A percentile compares a stretch with the other conserved stretches of the same genome.
Conservation (phyloP, 345 rosid genomes). For the Ailanthus altissimus region DNA sequence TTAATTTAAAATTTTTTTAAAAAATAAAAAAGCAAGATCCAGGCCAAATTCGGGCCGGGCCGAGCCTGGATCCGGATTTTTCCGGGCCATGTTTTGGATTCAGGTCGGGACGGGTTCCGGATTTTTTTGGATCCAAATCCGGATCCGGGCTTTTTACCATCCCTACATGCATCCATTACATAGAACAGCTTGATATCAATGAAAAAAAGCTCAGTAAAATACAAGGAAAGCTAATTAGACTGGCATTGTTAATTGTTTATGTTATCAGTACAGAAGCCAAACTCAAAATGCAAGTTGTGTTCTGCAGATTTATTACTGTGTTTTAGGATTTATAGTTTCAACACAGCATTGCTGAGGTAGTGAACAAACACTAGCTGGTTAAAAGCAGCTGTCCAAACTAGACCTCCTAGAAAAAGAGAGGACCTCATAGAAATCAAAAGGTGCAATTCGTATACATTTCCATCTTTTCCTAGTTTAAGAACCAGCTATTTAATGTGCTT, state of each 20-base stretch:
- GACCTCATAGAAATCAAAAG: background rate
- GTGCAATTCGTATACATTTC: background rate
- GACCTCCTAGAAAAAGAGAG: background rate
- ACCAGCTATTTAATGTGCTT: background rate
- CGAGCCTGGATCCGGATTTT: too few relatives aligned
- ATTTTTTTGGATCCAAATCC: too few relatives aligned
- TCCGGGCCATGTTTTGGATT: too few relatives aligned
- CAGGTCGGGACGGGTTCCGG: too few relatives aligned
- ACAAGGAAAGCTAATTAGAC: conserved; percentile 11
- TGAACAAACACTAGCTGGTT: background rate
- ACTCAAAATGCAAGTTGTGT: background rate
- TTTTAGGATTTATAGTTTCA: background rate
- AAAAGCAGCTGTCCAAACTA: background rate
- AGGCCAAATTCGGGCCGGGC: too few relatives aligned
- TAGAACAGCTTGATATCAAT: background rate
- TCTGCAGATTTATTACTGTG: background rate
- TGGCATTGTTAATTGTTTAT: background rate
- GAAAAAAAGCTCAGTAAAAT: conserved; percentile 4
- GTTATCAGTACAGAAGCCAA: background rate
- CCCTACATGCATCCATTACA: conserved; percentile 7
- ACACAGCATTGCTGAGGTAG: background rate
- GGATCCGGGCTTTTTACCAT: too few relatives aligned
- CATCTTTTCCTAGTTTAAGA: background rate
- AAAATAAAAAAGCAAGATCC: too few relatives aligned
- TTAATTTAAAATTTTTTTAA: too few relatives aligned